Conservation (phyloP, 2,329 filamentous ascomycete species). For the Fusarium temperatum region DNA sequence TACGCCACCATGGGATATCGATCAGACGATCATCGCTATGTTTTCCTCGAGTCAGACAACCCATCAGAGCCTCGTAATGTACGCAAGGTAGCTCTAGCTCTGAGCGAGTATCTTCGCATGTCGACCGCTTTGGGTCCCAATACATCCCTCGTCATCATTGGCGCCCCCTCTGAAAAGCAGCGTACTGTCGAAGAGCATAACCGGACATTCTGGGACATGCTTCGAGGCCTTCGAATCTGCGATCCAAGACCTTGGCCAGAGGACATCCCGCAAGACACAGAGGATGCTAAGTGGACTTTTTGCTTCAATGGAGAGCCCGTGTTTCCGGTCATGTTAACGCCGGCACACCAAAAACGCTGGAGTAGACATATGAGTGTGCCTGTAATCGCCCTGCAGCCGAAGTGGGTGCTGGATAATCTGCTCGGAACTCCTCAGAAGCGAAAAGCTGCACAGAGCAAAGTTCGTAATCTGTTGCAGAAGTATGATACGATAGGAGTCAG, state of each 20-base stretch:
- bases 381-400: accelerated
- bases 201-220: not conserved
- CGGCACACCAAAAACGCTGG: accelerated
- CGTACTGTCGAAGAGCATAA: not conserved
- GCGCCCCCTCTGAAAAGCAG: not conserved
- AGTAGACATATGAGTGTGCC: not conserved
- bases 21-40: not conserved
- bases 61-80: not conserved
- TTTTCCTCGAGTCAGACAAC: not conserved
- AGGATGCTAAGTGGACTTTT: not conserved
- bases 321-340: not conserved
- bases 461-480: not conserved
- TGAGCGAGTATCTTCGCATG: not conserved
- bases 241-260: not conserved
- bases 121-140: accelerated
- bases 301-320: not conserved
- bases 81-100: not conserved
- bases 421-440: not conserved
- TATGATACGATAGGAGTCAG: not conserved
- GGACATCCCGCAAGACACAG: not conserved
- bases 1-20: not conserved
- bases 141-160: not conserved
- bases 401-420: not conserved
- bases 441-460: not conserved
- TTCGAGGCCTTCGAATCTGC: not conserved